These are phyloP conservation scores for Pterocarpus santalinus DNA, from an alignment of 306 rosid genomes.

Conservation along the genomic window DNA sequence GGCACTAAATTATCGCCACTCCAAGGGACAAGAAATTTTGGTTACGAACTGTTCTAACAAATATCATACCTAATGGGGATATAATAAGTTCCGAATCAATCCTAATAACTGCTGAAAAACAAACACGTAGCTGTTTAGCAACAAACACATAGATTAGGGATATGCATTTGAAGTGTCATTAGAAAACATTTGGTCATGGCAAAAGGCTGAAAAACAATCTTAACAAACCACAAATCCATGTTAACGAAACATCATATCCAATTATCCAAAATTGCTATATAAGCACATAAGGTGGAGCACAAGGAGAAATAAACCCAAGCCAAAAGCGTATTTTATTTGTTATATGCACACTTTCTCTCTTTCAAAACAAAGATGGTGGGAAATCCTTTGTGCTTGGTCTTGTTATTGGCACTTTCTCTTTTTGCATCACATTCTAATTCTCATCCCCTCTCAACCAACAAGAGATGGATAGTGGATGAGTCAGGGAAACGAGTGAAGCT, in stretches of 20 bases:
- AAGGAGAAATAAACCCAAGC: background rate
- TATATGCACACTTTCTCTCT: too few species aligned
- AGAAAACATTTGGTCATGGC: too few species aligned
- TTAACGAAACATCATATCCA: background rate
- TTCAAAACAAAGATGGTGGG: background rate
- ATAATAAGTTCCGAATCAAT: background rate
- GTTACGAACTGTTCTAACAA: background rate
- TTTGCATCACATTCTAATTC: slow-evolving; percentile 38
- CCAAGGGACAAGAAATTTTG: background rate
- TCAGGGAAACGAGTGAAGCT: slow-evolving; percentile 52
- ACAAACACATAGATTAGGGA: too few species aligned
- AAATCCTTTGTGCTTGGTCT: slow-evolving; percentile 6
- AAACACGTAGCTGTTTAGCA: too few species aligned
- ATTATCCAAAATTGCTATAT: background rate
- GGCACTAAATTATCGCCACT: background rate
- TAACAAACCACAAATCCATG: background rate
- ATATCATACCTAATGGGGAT: background rate
- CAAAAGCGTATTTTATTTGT: background rate
- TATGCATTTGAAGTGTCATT: too few species aligned
- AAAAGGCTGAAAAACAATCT: too few species aligned
- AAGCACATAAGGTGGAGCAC: background rate
- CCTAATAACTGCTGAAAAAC: too few species aligned
- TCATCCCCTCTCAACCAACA: slow-evolving; percentile 53
- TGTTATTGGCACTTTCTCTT: background rate
- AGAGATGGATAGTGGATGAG: slow-evolving; percentile 56